Base-by-base conservation (phyloP, 1,284 basidiomycete genomes). In the Ustilago xerochloae region DNA sequence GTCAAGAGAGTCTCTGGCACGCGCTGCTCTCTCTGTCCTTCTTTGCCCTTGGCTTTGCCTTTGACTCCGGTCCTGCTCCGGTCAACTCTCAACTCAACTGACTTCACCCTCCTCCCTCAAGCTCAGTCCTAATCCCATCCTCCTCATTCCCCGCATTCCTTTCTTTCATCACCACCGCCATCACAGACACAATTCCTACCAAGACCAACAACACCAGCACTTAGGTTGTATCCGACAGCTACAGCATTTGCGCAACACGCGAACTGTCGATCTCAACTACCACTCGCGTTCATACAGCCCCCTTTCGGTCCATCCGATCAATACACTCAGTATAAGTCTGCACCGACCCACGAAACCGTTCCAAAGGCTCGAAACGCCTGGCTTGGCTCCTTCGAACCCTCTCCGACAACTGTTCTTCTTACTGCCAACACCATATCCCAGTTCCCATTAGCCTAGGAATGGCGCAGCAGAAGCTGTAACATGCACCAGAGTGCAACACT, bases 401-500 rank as follows among this genome's bases (percentile, higher is more conserved):
- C n/a, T n/a, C n/a, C n/a, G n/a, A n/a, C 43, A 13, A 13, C 29
- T 32, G 36, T n/a, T 43, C 35, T 28, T 20, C 3, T 39, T 13
- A 30, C 36, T 32, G 26, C 24, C 30, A 43, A 43, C 52, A 46
- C 26, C 28, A 51, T 24, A 36, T 20, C 18, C 20, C 47, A 28
- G 28, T 48, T 43, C 33, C 38, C 20, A 16, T 12, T 24, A 41
- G 55, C 51, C 50, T 48, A 59, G 66, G 51, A 63, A 69, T 69
- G 66, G 60, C 53, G 30, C 41, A 41, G 32, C 47, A 38, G 41
- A 56, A 33, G 15, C 51, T 69, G 66, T 69, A 60, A 69, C 26
- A 63, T 63, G 66, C 66, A 69, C 56, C 52, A 45, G 41, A 50
- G 61, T 69, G 61, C 60, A 47, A 22, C 47, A 13, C 41, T 36